A percentile compares a stretch with the other conserved stretches of the same genome.
phyloP scores from a whole-genome alignment of 2,329 filamentous ascomycete genomes.

The Calycina herbarum region DNA sequence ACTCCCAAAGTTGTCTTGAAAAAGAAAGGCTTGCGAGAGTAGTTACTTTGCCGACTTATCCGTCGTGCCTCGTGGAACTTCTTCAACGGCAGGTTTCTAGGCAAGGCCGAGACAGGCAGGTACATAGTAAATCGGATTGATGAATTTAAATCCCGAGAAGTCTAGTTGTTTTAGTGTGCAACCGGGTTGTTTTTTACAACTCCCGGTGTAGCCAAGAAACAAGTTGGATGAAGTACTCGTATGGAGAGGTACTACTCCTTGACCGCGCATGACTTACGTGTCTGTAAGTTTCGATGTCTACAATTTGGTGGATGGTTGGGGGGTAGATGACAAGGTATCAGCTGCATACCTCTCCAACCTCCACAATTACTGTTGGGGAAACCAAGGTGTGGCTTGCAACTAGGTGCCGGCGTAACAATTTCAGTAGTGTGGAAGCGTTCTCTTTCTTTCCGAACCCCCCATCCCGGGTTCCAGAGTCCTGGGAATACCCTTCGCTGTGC shows the following conservation, averaged over 20 bases:
- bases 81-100: not conserved
- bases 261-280: not conserved
- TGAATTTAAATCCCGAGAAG: not conserved
- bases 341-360: not conserved
- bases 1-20: not conserved
- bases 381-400: not conserved
- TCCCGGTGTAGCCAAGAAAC: not conserved
- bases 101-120: not conserved
- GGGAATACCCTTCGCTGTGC: not conserved
- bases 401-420: constrained; percentile 2
- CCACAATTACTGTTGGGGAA: not conserved
- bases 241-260: not conserved
- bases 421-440: not conserved
- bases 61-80: not conserved
- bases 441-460: not conserved
- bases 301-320: not conserved
- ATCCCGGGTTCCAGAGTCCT: not conserved
- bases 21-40: constrained; percentile 5
- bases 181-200: not conserved
- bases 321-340: not conserved
- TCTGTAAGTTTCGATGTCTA: not conserved
- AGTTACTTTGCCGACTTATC: not conserved
- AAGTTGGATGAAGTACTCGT: not conserved
- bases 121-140: not conserved
- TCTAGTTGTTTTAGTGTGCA: not conserved